Conservation (phyloP, 805 yeast species). For the Candida taoyuanica region DNA sequence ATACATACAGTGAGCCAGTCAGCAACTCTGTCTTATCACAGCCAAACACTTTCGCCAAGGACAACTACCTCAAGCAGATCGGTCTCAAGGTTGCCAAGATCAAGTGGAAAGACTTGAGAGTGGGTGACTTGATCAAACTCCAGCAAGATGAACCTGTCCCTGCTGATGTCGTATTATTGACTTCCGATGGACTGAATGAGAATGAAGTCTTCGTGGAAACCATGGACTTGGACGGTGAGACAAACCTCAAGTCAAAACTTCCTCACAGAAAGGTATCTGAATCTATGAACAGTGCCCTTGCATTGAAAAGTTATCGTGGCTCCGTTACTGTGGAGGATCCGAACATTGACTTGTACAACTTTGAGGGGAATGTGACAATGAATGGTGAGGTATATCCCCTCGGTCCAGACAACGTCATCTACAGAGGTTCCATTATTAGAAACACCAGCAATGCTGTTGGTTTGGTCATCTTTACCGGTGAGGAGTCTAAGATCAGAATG, state of each 20-base stretch:
- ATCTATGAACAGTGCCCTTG: constrained; percentile 43
- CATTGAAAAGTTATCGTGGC: constrained; percentile 46
- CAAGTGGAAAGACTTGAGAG: constrained; percentile 73
- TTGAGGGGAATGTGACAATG: constrained; percentile 67
- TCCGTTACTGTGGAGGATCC: constrained; percentile 82
- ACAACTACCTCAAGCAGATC: constrained; percentile 25
- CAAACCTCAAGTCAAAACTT: constrained; percentile 72
- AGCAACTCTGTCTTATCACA: constrained; percentile 9
- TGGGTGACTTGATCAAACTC: constrained; percentile 80
- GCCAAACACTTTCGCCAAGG: constrained; percentile 27
- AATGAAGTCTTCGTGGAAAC: constrained; percentile 82
- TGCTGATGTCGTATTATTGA: constrained; percentile 75
- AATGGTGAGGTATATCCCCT: constrained; percentile 46
- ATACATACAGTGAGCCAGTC: background rate
- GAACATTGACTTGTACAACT: constrained; percentile 83
- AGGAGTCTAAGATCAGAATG: constrained; percentile 93
- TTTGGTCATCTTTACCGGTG: constrained; percentile 87
- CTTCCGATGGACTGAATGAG: constrained; percentile 52
- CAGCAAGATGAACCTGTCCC: constrained; percentile 89
- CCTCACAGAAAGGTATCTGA: constrained; percentile 64
- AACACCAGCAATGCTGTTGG: constrained; percentile 77
- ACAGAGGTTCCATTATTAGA: constrained; percentile 85
- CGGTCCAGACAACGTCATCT: constrained; percentile 77
- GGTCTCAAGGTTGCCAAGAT: constrained; percentile 22
- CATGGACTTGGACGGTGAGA: constrained; percentile 97